Evolutionary conservation across 73 alveolate species (phyloP).

Genomic region (Breviolum minutum): DNA sequence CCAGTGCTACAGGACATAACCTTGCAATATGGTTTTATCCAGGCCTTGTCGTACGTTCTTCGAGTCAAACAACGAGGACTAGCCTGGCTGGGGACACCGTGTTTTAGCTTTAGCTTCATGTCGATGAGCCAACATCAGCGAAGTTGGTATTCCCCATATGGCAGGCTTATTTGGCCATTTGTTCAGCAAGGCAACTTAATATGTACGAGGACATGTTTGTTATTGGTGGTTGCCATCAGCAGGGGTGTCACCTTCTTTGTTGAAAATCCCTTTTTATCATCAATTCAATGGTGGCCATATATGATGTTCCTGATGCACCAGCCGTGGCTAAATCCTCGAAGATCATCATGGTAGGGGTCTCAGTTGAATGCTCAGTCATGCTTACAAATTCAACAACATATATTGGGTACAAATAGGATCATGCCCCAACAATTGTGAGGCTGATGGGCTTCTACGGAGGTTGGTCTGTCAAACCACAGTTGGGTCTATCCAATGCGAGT

Average conservation of each 20-base stretch:
- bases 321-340: not conserved
- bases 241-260: not conserved
- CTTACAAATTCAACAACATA: too few relatives aligned
- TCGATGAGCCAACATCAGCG: not conserved
- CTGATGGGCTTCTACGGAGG: constrained; percentile 12
- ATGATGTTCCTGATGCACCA: not conserved
- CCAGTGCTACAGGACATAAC: not conserved
- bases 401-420: too few relatives aligned
- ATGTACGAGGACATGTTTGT: not conserved
- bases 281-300: not conserved
- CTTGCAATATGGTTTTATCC: not conserved
- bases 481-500: not conserved
- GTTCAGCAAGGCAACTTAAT: not conserved
- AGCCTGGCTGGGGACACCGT: constrained; percentile 30
- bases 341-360: not conserved
- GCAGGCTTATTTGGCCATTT: not conserved
- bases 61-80: not conserved
- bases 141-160: not conserved
- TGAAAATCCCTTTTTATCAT: not conserved
- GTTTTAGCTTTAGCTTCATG: not conserved
- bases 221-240: not conserved
- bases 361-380: not conserved
- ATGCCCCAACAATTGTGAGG: too few relatives aligned
- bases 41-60: not conserved
- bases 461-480: not conserved